Evolutionary conservation across 306 rosid species (phyloP).

Genomic region (Prunus mira): DNA sequence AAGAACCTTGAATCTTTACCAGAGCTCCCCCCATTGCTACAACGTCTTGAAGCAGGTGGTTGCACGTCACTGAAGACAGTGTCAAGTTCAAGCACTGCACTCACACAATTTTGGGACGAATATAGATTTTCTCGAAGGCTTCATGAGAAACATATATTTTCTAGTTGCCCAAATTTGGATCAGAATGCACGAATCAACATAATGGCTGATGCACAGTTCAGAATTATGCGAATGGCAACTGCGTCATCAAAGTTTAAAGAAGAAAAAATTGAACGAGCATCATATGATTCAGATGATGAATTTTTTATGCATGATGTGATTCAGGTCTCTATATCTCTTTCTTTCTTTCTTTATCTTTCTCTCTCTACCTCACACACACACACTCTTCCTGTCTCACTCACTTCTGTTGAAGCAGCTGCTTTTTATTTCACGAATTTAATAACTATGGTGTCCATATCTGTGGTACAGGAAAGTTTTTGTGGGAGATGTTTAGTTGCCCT

Average conservation of each 20-base stretch:
- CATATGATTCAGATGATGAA: no score
- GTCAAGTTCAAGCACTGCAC: background rate
- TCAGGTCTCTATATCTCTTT: background rate
- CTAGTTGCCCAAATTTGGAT: background rate
- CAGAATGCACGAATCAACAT: background rate
- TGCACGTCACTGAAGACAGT: background rate
- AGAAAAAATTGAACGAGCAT: no score
- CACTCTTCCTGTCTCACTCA: background rate
- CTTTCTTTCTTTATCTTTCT: background rate
- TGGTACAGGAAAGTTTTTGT: background rate
- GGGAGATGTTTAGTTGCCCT: no score
- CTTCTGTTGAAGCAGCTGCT: background rate
- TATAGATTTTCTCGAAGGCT: background rate
- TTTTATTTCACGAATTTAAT: background rate
- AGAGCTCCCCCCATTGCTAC: constrained; percentile 27
- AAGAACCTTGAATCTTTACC: constrained; percentile 14
- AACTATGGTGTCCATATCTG: background rate
- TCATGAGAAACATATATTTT: background rate
- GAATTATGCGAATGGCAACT: background rate
- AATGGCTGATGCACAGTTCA: background rate
- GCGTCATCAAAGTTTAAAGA: background rate
- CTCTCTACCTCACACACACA: no score
- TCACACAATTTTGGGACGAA: background rate
- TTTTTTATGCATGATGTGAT: background rate
- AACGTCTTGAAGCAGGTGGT: background rate